Conservation (phyloP, 208 protist species). For the Trypanosoma grayi region DNA sequence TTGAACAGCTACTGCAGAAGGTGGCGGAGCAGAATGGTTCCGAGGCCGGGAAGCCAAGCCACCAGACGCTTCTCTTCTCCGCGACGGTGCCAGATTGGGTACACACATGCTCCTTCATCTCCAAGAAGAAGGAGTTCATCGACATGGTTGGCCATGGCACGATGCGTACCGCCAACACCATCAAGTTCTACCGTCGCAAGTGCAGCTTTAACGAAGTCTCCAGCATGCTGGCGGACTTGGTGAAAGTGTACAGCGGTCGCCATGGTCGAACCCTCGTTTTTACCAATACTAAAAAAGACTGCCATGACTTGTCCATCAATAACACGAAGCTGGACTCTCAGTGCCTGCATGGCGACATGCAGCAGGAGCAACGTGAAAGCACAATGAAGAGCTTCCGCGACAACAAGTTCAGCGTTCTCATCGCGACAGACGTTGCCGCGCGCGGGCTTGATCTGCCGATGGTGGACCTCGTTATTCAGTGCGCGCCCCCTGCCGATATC, state of each 20-base stretch:
- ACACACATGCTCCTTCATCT: slow-evolving; percentile 72
- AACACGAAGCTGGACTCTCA: slow-evolving; percentile 91
- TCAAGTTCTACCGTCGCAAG: slow-evolving; percentile 85
- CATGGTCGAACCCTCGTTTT: slow-evolving; percentile 91
- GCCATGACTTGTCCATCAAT: slow-evolving; percentile 89
- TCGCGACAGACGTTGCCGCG: slow-evolving; percentile 92
- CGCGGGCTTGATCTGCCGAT: slow-evolving; percentile 85
- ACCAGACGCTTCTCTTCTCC: slow-evolving; percentile 94
- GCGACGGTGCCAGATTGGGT: slow-evolving; percentile 94
- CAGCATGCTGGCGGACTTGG: slow-evolving; percentile 89
- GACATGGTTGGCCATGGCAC: slow-evolving; percentile 93
- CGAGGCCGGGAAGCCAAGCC: slow-evolving; percentile 70
- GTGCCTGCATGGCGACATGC: slow-evolving; percentile 96
- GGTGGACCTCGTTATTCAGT: slow-evolving; percentile 91
- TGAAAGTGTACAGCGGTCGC: slow-evolving; percentile 87
- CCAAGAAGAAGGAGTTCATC: slow-evolving; percentile 91
- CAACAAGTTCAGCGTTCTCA: slow-evolving; percentile 92
- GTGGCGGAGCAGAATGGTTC: slow-evolving; percentile 91
- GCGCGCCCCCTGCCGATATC: slow-evolving; percentile 76
- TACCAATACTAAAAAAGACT: slow-evolving; percentile 92
- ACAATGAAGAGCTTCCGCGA: slow-evolving; percentile 94
- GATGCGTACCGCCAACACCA: slow-evolving; percentile 92
- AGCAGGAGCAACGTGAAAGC: slow-evolving; percentile 91
- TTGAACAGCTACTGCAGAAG: slow-evolving; percentile 94
- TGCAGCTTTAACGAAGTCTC: slow-evolving; percentile 91